Base-by-base conservation (phyloP, 495 filamentous ascomycete genomes). In the Talaromyces liani region DNA sequence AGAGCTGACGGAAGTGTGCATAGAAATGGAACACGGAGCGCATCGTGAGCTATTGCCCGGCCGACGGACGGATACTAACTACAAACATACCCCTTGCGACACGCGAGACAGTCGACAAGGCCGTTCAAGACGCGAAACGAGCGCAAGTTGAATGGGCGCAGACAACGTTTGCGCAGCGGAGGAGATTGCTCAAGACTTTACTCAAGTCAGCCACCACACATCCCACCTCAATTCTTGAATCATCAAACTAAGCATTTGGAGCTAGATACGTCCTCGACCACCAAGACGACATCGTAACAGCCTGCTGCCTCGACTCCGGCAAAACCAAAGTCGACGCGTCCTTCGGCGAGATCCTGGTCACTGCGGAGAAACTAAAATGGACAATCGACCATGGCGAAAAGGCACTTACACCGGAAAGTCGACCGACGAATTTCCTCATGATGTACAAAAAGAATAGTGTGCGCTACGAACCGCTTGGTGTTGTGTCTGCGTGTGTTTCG, bases 321-420 rank as follows among this genome's bases (percentile, higher is more conserved):
- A 99, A 99, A 77, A 96, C 95, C 5, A 89, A 91, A 78, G 85
- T 97, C 29, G 94, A 99, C 71, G 93, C 93, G 8, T 86, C 87
- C 39, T 86, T 99, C 41, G 94, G 94, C 34, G 94, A 99, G 79
- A 92, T 97, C 62, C 81, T 99, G 55, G 91, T 97, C 6, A 96
- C 93, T 10, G 84, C 84, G 0, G 94, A 98, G 77, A 97, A 97
- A 76, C 83, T 99, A 41, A 86, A 90, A 69, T 99, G 93, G 93
- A 96, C 92, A 0, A 88, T 98, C 67, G 79, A 88, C 54, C 89
- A 98, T 77, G 95, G 95, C 68, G 93, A 97, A 73, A 87, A 85
- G 67, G 89, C 92, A 2, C 73, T 99, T 65, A 79, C 74, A 22
- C 83, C 92, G 2, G 86, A 88, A 63, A 77, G 80, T 51, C 82